Evolutionary conservation across 345 rosid species (phyloP).

Genomic region (Durio zibethinus): DNA sequence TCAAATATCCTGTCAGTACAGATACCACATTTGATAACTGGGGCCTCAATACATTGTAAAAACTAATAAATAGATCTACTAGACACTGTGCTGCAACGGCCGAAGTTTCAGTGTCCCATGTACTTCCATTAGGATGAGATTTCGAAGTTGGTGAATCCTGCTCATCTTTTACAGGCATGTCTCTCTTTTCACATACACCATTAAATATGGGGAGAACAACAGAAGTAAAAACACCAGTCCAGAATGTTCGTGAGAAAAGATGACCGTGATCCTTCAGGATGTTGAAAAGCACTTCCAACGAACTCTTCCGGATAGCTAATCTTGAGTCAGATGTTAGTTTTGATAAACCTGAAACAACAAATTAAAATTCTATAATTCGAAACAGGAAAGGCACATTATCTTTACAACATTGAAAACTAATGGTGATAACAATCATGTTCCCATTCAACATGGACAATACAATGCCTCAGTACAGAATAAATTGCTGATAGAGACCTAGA

Average conservation of each 20-base stretch:
- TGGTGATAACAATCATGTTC: not conserved
- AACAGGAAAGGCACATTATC: conserved; percentile 6
- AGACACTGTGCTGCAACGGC: conserved; percentile 67
- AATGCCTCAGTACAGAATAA: not conserved
- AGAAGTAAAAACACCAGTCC: conserved; percentile 58
- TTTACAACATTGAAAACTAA: not conserved
- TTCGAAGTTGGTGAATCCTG: conserved; percentile 35
- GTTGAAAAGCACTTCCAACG: conserved; percentile 89
- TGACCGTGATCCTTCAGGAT: conserved; percentile 96
- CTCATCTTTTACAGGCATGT: conserved; percentile 38
- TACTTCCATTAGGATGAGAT: conserved; percentile 43
- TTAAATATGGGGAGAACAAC: conserved; percentile 65
- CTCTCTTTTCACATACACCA: conserved; percentile 42
- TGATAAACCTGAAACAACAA: conserved; percentile 72
- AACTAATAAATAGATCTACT: conserved; percentile 64
- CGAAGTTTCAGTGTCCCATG: conserved; percentile 81
- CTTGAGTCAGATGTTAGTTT: conserved; percentile 81
- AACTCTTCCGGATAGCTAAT: conserved; percentile 76
- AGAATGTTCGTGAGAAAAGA: conserved; percentile 73
- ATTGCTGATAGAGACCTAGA: not conserved
- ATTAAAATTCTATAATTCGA: not conserved
- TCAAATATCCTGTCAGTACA: conserved; percentile 63
- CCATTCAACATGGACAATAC: not conserved
- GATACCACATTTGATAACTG: conserved; percentile 62
- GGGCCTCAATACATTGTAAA: conserved; percentile 55